These are phyloP conservation scores for Populus simonii DNA, from an alignment of 345 rosid species.

Conservation along the genomic window DNA sequence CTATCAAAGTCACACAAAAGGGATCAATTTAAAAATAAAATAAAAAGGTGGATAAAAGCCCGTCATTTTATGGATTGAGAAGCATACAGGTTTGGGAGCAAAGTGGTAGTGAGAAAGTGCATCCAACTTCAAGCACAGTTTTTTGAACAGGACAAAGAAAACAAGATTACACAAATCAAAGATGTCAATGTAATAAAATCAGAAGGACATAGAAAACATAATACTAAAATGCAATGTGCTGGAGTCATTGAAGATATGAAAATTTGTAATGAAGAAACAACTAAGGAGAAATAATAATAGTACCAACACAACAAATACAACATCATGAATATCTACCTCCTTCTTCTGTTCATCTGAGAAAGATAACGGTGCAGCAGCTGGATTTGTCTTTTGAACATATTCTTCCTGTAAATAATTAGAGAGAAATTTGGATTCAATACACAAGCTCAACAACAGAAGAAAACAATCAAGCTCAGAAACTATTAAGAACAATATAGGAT, in stretches of 20 bases:
- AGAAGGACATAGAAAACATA: background rate
- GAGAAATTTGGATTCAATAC: background rate
- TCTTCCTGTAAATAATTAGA: constrained; percentile 60
- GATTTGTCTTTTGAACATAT: constrained; percentile 67
- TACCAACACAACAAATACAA: background rate
- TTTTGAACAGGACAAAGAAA: constrained; percentile 53
- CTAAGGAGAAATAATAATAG: background rate
- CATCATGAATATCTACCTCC: constrained; percentile 42
- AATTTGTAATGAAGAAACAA: background rate
- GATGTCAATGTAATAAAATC: background rate
- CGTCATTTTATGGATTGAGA: constrained; percentile 11
- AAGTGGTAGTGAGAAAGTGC: constrained; percentile 96
- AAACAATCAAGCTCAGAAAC: background rate
- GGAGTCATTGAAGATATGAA: background rate
- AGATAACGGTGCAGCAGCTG: constrained; percentile 60
- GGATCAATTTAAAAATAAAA: background rate
- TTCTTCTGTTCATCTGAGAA: constrained; percentile 82
- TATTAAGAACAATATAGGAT: background rate
- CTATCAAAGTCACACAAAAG: constrained; percentile 34
- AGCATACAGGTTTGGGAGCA: constrained; percentile 91
- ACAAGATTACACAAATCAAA: constrained; percentile 5
- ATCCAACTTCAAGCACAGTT: constrained; percentile 86
- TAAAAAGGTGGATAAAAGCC: background rate
- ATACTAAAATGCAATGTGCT: background rate
- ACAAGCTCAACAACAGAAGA: background rate